phyloP scores from a whole-genome alignment of 768 basidiomycete species.

The Tricholoma bakamatsutake region DNA sequence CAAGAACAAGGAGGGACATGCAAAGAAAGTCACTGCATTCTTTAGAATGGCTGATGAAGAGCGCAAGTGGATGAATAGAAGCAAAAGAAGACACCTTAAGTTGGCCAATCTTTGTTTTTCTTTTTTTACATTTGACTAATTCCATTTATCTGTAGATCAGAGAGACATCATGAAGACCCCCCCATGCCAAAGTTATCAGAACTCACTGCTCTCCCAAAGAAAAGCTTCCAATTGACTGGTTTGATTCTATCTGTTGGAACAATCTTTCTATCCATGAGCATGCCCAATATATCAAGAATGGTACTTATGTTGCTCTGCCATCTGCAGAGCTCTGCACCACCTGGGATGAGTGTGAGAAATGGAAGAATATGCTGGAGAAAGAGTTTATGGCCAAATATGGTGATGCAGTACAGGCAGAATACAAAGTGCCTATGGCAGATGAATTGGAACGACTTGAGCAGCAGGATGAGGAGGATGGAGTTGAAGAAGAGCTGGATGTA shows the following conservation, averaged over 20 bases:
- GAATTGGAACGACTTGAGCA: conserved; percentile 12
- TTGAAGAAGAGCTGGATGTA: not conserved
- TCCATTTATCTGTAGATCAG: not conserved
- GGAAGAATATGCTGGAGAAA: conserved; percentile 6
- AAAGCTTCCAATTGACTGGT: conserved; percentile 14
- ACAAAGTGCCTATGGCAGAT: too few species aligned
- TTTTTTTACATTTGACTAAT: not conserved
- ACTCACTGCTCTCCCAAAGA: too few species aligned
- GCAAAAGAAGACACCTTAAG: too few species aligned
- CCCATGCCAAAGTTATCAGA: too few species aligned
- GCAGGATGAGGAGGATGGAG: not conserved
- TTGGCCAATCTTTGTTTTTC: too few species aligned
- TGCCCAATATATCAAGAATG: conserved; percentile 4
- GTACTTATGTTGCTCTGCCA: conserved; percentile 12
- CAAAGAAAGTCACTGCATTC: too few species aligned
- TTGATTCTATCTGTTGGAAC: conserved; percentile 16
- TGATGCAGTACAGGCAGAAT: not conserved
- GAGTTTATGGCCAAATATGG: too few species aligned
- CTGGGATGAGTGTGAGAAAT: conserved; percentile 1
- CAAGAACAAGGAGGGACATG: too few species aligned
- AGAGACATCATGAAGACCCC: not conserved
- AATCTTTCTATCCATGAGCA: too few species aligned
- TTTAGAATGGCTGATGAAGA: too few species aligned
- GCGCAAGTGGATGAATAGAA: too few species aligned
- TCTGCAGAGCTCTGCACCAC: conserved; percentile 3